Percentiles rank a stretch among this genome's conserved stretches.
Evolutionary conservation across 2,329 filamentous ascomycete species (phyloP).

Genomic region (Ambrosiella xylebori): DNA sequence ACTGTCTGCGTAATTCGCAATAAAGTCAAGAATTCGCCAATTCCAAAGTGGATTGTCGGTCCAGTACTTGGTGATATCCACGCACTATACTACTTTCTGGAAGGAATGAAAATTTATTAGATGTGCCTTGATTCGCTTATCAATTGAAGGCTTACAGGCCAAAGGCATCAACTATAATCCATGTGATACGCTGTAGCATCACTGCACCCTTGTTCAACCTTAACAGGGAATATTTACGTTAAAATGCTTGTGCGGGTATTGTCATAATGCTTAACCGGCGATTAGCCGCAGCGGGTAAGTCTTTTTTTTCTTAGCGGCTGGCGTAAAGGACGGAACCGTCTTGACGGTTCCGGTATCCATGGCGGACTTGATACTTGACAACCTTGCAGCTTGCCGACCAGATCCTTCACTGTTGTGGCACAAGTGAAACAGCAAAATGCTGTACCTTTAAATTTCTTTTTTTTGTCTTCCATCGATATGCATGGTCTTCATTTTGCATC

Average conservation of each 20-base stretch:
- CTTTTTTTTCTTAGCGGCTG: not conserved
- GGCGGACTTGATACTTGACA: not conserved
- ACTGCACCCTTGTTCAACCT: not conserved
- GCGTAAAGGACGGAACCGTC: not conserved
- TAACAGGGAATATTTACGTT: too few species aligned
- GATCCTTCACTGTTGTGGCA: not conserved
- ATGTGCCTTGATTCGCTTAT: constrained; percentile 3
- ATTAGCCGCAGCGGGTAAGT: not conserved
- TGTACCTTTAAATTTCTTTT: not conserved
- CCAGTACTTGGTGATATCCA: not conserved
- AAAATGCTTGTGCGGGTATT: not conserved
- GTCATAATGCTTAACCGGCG: not conserved
- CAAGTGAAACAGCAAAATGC: not conserved
- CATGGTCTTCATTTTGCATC: constrained; percentile 8
- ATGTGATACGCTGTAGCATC: not conserved
- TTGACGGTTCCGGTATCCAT: not conserved
- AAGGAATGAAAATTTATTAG: constrained; percentile 8
- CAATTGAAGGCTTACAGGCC: not conserved
- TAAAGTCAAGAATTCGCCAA: not conserved
- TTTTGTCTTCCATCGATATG: constrained; percentile 6
- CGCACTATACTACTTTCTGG: not conserved
- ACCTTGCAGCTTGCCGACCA: not conserved
- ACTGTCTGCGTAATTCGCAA: not conserved
- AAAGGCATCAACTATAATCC: not conserved
- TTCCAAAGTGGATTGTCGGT: not conserved